These are phyloP conservation scores for Fraxinus floribunda DNA, from an alignment of 305 asterid species.

Conservation along the genomic window DNA sequence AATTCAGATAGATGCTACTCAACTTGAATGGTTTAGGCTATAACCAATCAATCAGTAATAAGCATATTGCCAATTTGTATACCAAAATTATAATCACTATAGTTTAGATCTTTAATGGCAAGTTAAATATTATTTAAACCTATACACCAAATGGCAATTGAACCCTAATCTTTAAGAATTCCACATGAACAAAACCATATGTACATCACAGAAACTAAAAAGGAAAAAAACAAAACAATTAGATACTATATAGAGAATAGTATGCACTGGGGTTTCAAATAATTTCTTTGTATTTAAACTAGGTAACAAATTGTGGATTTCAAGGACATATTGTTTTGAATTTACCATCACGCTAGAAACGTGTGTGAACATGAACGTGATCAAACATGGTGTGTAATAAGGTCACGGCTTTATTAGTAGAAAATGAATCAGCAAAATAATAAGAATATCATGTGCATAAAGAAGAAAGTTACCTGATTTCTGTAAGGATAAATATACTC, in stretches of 20 bases:
- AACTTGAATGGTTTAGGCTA: not conserved
- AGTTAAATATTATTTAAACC: not conserved
- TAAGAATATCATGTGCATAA: not conserved
- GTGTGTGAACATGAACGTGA: not conserved
- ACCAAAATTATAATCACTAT: not conserved
- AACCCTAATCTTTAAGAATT: conserved; percentile 2
- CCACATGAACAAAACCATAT: not conserved
- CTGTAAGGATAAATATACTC: conserved; percentile 89
- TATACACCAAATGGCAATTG: conserved; percentile 6
- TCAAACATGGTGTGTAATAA: conserved; percentile 2
- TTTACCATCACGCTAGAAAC: not conserved
- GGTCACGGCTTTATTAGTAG: not conserved
- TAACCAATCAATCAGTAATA: not conserved
- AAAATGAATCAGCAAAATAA: conserved; percentile 3
- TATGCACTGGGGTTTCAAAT: not conserved
- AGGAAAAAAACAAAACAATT: not conserved
- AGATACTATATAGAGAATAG: not conserved
- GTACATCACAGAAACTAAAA: not conserved
- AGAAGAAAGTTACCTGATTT: conserved; percentile 60
- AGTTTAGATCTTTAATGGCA: not conserved
- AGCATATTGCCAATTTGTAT: not conserved
- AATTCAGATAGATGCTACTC: not conserved
- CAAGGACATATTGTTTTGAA: not conserved
- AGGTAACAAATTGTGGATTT: not conserved
- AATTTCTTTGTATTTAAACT: not conserved